Evolutionary conservation across 768 basidiomycete species (phyloP).

Genomic region (Sarcodon sp.): DNA sequence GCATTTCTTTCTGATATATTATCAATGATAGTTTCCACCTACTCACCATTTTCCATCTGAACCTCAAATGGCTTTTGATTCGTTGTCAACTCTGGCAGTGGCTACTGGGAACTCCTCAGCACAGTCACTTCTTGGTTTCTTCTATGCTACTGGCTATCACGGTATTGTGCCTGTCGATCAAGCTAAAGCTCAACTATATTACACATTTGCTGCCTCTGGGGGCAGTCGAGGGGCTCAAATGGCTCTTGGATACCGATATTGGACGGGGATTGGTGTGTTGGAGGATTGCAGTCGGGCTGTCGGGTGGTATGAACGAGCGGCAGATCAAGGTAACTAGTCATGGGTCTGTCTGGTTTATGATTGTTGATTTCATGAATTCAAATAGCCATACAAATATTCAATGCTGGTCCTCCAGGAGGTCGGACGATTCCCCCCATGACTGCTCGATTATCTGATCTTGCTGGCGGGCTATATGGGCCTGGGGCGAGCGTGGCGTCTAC

Average conservation of each 20-base stretch:
- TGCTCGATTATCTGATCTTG: slow-evolving; percentile 77
- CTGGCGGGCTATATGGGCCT: slow-evolving; percentile 88
- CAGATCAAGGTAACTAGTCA: slow-evolving; percentile 54
- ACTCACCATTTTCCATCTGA: slow-evolving; percentile 50
- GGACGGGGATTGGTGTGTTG: slow-evolving; percentile 87
- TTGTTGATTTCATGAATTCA: slow-evolving; percentile 1
- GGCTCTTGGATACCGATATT: slow-evolving; percentile 88
- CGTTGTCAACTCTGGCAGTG: slow-evolving; percentile 49
- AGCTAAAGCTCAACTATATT: slow-evolving; percentile 79
- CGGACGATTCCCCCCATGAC: slow-evolving; percentile 72
- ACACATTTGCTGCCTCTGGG: slow-evolving; percentile 87
- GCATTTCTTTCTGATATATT: neutral
- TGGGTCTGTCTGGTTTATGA: neutral
- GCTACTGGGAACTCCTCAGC: slow-evolving; percentile 76
- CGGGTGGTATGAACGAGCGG: slow-evolving; percentile 83
- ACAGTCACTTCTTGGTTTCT: slow-evolving; percentile 79
- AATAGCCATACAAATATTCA: slow-evolving; percentile 67
- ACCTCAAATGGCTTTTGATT: slow-evolving; percentile 47
- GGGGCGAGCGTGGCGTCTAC: slow-evolving; percentile 92
- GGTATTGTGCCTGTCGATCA: slow-evolving; percentile 51
- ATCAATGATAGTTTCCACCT: slow-evolving; percentile 50
- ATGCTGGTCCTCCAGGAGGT: slow-evolving; percentile 86
- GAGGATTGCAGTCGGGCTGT: slow-evolving; percentile 79
- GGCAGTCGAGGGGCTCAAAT: slow-evolving; percentile 84
- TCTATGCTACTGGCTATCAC: slow-evolving; percentile 77